Conservation (phyloP, 306 rosid genomes). For the Canavalia ensiformis region DNA sequence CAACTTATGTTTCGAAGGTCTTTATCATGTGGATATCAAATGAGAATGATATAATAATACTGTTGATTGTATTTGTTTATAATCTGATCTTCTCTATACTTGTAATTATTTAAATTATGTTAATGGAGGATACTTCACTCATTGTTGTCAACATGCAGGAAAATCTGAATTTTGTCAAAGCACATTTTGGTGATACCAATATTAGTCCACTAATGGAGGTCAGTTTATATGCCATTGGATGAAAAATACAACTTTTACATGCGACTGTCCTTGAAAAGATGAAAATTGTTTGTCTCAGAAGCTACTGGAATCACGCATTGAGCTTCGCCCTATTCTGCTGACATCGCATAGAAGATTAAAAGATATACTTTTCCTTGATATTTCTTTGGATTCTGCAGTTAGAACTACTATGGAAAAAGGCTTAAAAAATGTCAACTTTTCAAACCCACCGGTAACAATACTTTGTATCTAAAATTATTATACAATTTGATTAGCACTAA, state of each 20-base stretch:
- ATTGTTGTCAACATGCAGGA: not conserved
- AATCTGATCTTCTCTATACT: not conserved
- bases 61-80: not conserved
- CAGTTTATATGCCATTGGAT: not conserved
- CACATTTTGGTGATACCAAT: not conserved
- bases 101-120: not conserved
- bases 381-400: not conserved
- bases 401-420: not conserved
- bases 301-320: not conserved
- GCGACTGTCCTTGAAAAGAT: not conserved
- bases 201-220: conserved; percentile 4
- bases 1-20: not conserved
- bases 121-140: not conserved
- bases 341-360: not conserved
- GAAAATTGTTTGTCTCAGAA: not conserved
- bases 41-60: not conserved
- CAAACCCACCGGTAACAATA: not conserved
- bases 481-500: not conserved
- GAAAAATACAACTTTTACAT: not conserved
- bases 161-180: not conserved
- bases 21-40: not conserved
- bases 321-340: not conserved
- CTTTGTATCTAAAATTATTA: not conserved
- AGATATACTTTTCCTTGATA: conserved; percentile 12
- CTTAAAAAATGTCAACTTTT: not conserved